phyloP scores from a whole-genome alignment of 257 asterid species.

The Solanum lycopersicoides region DNA sequence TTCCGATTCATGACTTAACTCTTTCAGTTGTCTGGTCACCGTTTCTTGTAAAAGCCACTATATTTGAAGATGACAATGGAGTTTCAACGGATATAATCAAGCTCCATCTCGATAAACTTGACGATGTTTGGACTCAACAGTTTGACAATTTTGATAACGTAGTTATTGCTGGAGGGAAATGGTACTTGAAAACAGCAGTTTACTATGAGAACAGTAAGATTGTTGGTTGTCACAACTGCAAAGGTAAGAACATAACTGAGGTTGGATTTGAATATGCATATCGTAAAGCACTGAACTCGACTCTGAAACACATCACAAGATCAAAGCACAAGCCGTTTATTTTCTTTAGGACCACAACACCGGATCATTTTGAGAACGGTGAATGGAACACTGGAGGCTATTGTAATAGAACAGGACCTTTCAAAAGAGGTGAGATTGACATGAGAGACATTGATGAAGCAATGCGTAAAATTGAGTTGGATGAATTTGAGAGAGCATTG shows the following conservation, averaged over 20 bases:
- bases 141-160: conserved; percentile 37
- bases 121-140: conserved; percentile 45
- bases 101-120: conserved; percentile 61
- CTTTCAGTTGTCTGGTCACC: conserved; percentile 76
- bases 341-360: conserved; percentile 46
- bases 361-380: conserved; percentile 67
- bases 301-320: conserved; percentile 24
- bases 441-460: conserved; percentile 23
- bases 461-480: conserved; percentile 36
- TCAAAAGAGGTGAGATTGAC: conserved; percentile 42
- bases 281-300: conserved; percentile 32
- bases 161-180: conserved; percentile 58
- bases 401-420: conserved; percentile 45
- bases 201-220: conserved; percentile 38
- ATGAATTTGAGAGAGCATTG: conserved; percentile 31
- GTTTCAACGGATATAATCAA: conserved; percentile 51
- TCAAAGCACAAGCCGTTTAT: conserved; percentile 36
- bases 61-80: conserved; percentile 50
- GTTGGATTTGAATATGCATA: conserved; percentile 47
- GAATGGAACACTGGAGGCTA: conserved; percentile 63
- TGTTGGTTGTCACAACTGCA: conserved; percentile 58
- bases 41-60: conserved; percentile 53
- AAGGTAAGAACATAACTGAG: conserved; percentile 43
- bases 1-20: conserved; percentile 48
- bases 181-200: conserved; percentile 55